Conservation (phyloP, 129 eudicot species). For the Artemisia tridentata region DNA sequence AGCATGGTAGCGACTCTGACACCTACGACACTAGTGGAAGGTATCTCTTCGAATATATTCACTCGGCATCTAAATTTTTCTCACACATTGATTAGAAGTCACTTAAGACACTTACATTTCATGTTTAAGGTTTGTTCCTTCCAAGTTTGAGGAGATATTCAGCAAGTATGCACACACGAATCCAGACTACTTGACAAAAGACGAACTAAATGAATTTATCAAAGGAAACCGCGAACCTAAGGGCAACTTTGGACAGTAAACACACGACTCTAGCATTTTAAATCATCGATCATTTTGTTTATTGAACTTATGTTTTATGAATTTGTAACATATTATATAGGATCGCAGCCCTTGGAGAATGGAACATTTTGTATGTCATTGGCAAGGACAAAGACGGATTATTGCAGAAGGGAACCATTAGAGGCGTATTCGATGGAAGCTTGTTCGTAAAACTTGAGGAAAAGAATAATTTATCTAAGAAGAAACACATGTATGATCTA, state of each 20-base stretch:
- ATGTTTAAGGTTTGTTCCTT: conserved; percentile 47
- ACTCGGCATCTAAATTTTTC: neutral
- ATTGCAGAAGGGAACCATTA: conserved; percentile 51
- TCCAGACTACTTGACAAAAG: conserved; percentile 45
- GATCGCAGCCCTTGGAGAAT: conserved; percentile 52
- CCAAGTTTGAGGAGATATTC: conserved; percentile 78
- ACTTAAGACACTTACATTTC: too few relatives aligned
- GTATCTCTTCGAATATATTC: neutral
- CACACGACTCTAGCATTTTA: neutral
- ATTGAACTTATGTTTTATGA: neutral
- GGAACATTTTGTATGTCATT: conserved; percentile 59
- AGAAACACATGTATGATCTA: conserved; percentile 11
- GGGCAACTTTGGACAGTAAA: conserved; percentile 60
- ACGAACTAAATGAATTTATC: conserved; percentile 51
- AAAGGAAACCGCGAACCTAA: conserved; percentile 67
- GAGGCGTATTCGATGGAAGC: conserved; percentile 76
- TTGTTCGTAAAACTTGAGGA: conserved; percentile 42
- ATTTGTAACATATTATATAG: conserved; percentile 25
- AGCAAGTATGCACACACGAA: conserved; percentile 54
- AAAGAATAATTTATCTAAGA: conserved; percentile 13
- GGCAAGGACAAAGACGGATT: conserved; percentile 68
- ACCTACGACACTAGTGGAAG: conserved; percentile 80
- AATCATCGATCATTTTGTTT: neutral
- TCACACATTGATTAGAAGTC: too few relatives aligned
- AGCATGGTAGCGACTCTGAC: conserved; percentile 81